Evolutionary conservation across 257 asterid genomes (phyloP).

Genomic region (Pogostemon cablin): DNA sequence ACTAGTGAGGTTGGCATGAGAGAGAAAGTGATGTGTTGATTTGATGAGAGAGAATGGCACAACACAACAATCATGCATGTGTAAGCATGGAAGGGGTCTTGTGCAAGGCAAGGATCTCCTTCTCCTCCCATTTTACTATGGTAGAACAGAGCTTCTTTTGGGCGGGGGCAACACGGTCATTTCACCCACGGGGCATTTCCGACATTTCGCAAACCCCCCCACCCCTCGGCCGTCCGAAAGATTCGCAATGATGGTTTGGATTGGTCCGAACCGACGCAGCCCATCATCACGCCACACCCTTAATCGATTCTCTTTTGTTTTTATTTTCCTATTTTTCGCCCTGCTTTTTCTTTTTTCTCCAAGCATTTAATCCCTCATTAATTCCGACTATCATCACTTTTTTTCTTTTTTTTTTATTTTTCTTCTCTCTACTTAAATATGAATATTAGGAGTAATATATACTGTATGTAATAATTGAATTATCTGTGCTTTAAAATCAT

Average conservation of each 20-base stretch:
- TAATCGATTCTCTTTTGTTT: constrained; percentile 56
- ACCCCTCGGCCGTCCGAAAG: constrained; percentile 59
- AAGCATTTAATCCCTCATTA: constrained; percentile 28
- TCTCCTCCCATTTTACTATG: constrained; percentile 40
- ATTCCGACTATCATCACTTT: constrained; percentile 33
- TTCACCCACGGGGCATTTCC: constrained; percentile 33
- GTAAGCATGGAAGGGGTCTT: constrained; percentile 68
- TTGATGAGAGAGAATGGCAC: constrained; percentile 3
- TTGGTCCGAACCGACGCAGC: constrained; percentile 72
- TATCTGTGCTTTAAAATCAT: neutral
- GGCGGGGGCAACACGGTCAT: constrained; percentile 46
- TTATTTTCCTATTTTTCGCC: constrained; percentile 30
- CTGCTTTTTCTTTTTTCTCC: neutral
- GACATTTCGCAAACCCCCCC: constrained; percentile 23
- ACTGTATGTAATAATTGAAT: neutral
- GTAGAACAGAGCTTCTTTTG: constrained; percentile 41
- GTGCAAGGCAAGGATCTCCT: constrained; percentile 48
- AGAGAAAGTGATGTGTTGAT: constrained; percentile 21
- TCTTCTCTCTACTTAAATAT: neutral
- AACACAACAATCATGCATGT: constrained; percentile 75
- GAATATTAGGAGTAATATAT: too few species aligned
- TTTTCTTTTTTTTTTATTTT: neutral
- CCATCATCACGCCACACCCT: constrained; percentile 58
- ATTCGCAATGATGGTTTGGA: constrained; percentile 89
- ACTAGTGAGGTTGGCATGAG: constrained; percentile 39